Base-by-base conservation (phyloP, 73 alveolate genomes). In the Tetrahymena elliotti region DNA sequence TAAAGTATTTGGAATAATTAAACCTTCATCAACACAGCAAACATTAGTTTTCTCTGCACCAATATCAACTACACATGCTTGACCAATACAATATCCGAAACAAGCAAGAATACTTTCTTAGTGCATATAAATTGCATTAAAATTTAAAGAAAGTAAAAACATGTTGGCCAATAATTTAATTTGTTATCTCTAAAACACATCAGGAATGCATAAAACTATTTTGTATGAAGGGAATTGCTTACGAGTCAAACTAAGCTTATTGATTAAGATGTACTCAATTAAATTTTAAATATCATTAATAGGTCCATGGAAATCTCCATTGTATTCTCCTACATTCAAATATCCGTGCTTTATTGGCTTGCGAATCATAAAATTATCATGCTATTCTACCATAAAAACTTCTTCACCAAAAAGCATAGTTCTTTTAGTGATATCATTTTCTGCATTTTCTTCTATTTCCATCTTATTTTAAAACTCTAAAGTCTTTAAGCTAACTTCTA, bases 21-120 rank as follows among this genome's bases (percentile, higher is more conserved):
- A 94, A 35, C 99, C 99, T 96, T 99, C 99, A 96, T 99, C 99
- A 38, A 99, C 98, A 83, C 99, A 98, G 68, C 99, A 95, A 15
- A 99, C 98, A 94, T 97, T 98, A 15, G 97, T 94, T 95, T 99
- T 99, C 52, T 97, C 97, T 88, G 98, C 97, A 18, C 99, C 99
- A 35, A 99, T 97, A 97, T 99, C 99, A 31, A 99, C 99, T 3
- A 99, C 99, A 95, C 99, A 98, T 68, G 99, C 98, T 92, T 98
- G 96, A 33, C 97, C 98, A 33, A 98, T 94, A 24, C 99, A 99
- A 94, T 98, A 96, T 8, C 99, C 99, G 96, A 98, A 99, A 92
- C 99, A 97, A 15, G 99, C 98, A 97, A 99, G 96, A 38, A 99
- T 99, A 52, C 99, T 97, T 97, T 99, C 99, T 93, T 97, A 97